Evolutionary conservation across 441 rosid genomes (phyloP).

Genomic region (Manihot esculenta): DNA sequence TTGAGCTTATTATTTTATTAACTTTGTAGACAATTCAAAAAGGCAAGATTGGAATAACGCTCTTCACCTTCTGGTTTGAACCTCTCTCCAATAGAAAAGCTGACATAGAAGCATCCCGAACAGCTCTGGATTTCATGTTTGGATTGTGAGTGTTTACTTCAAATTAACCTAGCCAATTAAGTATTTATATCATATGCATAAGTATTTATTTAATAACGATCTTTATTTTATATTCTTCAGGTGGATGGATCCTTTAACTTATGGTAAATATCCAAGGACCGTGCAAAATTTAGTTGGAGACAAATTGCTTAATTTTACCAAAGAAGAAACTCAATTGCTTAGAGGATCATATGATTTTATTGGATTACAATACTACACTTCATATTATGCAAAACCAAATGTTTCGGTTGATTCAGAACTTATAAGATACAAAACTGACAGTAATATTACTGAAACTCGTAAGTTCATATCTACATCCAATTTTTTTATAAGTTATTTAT

Average conservation of each 20-base stretch:
- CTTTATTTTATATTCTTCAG: not conserved
- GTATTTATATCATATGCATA: too few relatives aligned
- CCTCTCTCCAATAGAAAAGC: too few relatives aligned
- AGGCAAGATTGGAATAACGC: too few relatives aligned
- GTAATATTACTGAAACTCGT: not conserved
- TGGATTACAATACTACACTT: conserved; percentile 8
- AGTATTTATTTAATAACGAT: too few relatives aligned
- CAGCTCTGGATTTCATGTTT: too few relatives aligned
- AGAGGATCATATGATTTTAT: conserved; percentile 5
- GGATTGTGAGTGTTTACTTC: too few relatives aligned
- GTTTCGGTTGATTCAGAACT: not conserved
- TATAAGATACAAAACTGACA: not conserved
- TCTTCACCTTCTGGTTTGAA: too few relatives aligned
- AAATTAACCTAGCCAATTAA: too few relatives aligned
- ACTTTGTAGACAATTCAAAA: too few relatives aligned
- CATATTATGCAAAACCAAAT: not conserved
- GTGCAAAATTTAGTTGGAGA: not conserved
- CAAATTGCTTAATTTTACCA: not conserved
- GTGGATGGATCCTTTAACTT: conserved; percentile 7
- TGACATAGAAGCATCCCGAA: too few relatives aligned
- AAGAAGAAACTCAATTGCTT: not conserved
- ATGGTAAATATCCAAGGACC: conserved; percentile 4
- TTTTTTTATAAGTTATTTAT: not conserved
- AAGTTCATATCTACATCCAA: too few relatives aligned
- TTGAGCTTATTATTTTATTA: too few relatives aligned